Evolutionary conservation across 441 rosid species (phyloP).

Genomic region (Gossypium gossypioides): DNA sequence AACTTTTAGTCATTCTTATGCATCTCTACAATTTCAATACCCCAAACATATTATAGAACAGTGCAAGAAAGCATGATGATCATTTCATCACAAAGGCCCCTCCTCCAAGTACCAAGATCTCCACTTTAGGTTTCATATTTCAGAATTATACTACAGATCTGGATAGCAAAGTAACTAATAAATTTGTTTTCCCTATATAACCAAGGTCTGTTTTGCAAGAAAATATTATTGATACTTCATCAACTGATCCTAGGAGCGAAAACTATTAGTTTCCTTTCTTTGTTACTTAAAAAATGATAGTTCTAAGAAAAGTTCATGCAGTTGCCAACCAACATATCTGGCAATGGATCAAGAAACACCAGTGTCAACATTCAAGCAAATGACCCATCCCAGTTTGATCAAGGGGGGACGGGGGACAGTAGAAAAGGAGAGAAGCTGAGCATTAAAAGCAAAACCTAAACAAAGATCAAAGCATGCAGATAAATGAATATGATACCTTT

Average conservation of each 20-base stretch:
- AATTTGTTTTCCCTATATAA: not conserved
- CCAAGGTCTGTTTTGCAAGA: not conserved
- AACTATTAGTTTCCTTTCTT: not conserved
- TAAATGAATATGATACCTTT: slow-evolving; percentile 49
- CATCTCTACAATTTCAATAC: not conserved
- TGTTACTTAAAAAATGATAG: not conserved
- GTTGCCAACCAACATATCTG: not conserved
- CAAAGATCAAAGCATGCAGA: slow-evolving; percentile 8
- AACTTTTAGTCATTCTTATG: not conserved
- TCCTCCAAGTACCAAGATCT: not conserved
- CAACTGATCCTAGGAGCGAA: not conserved
- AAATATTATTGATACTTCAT: not conserved
- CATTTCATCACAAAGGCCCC: not conserved
- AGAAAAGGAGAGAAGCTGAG: not conserved
- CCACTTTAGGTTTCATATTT: not conserved
- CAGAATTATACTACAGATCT: not conserved
- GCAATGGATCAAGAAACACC: not conserved
- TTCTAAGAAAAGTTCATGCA: not conserved
- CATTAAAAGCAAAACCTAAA: not conserved
- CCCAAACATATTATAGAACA: not conserved
- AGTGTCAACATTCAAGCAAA: slow-evolving; percentile 6
- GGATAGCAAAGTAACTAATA: not conserved
- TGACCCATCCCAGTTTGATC: not conserved
- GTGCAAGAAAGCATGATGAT: not conserved
- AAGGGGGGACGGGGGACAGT: not conserved